phyloP scores from a whole-genome alignment of 257 asterid genomes.

The Buddleja alternifolia region DNA sequence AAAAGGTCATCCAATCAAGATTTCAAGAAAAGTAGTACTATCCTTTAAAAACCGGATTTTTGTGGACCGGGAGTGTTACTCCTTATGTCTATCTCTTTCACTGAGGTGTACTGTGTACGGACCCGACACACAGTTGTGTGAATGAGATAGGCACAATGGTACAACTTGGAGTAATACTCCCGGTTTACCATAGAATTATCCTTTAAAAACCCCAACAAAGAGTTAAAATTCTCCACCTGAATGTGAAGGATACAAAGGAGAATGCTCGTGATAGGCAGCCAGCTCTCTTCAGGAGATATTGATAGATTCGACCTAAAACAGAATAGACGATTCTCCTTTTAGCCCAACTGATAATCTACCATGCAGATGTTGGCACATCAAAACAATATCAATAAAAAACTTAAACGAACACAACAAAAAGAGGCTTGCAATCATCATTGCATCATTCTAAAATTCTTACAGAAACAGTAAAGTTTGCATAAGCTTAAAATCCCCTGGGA shows the following conservation, averaged over 20 bases:
- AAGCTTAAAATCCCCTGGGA: conserved; percentile 6
- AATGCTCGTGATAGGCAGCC: conserved; percentile 96
- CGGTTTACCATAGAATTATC: background rate
- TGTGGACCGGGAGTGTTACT: no score
- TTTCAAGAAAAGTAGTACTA: conserved; percentile 3
- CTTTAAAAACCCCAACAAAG: conserved; percentile 3
- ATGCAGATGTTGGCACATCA: conserved; percentile 1
- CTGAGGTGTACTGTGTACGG: no score
- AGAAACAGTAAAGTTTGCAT: background rate
- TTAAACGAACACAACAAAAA: background rate
- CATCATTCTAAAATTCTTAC: background rate
- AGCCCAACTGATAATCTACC: background rate
- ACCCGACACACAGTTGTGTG: no score
- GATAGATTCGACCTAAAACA: conserved; percentile 73
- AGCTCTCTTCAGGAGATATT: conserved; percentile 92
- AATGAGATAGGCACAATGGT: no score
- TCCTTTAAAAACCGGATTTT: background rate
- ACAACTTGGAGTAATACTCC: no score
- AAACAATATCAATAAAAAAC: conserved; percentile 5
- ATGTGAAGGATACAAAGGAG: conserved; percentile 81
- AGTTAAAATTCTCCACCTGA: conserved; percentile 54
- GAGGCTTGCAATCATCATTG: background rate
- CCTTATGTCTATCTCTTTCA: no score
- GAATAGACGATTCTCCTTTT: conserved; percentile 10
- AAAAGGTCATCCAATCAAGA: conserved; percentile 32